Percentiles rank a stretch among this genome's conserved stretches.
phyloP scores from a whole-genome alignment of 441 rosid genomes.

The Rhodomyrtus psidioides region DNA sequence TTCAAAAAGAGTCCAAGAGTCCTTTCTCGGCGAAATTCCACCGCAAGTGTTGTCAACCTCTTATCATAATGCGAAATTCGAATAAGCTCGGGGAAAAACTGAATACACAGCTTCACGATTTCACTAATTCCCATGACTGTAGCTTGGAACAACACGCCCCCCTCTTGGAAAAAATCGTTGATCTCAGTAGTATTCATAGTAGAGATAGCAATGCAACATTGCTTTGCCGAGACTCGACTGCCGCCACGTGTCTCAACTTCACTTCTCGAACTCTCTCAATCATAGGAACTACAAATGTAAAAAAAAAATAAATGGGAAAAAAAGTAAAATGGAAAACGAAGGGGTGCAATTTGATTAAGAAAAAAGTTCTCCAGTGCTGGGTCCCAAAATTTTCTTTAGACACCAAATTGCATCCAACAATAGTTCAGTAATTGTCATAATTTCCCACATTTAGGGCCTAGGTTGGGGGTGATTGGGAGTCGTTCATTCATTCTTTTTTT shows the following conservation, averaged over 20 bases:
- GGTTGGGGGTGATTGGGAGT: neutral
- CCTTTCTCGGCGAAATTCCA: neutral
- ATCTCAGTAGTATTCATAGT: fast-evolving
- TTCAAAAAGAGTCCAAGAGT: neutral
- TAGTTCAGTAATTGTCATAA: neutral
- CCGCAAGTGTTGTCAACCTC: fast-evolving
- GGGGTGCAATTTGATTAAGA: neutral
- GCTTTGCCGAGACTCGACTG: neutral
- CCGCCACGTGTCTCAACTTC: neutral
- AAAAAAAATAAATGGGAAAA: neutral
- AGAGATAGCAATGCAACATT: fast-evolving
- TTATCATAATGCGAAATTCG: fast-evolving
- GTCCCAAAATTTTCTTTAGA: neutral
- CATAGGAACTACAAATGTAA: neutral
- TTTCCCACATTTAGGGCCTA: neutral
- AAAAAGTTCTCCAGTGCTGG: neutral
- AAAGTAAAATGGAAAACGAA: neutral
- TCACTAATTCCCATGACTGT: fast-evolving
- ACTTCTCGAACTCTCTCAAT: neutral
- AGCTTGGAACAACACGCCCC: fast-evolving
- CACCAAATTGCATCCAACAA: neutral
- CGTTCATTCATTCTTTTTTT: neutral
- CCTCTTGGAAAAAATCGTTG: fast-evolving
- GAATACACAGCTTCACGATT: neutral
- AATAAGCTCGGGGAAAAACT: neutral